Evolutionary conservation across 2,329 filamentous ascomycete species (phyloP), one percentile per base, ranked within the genome.

Genomic region (Sclerotinia glacialis): DNA sequence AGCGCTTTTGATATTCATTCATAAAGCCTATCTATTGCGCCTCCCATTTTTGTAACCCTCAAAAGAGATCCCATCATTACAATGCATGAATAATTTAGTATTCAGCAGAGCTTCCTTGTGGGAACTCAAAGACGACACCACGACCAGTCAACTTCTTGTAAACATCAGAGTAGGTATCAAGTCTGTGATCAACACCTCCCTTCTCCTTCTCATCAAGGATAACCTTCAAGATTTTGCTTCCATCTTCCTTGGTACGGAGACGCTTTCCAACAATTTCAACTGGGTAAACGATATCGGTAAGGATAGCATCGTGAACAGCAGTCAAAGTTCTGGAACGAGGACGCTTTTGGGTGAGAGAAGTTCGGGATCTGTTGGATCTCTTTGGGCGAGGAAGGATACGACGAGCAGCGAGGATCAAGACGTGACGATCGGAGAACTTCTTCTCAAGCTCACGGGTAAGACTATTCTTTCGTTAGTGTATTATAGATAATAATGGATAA

Each of bases 361-460:
- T 93, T 87, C 95, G 94, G 76, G 90, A 92, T 85, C 93, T 93
- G 86, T 89, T 92, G 81, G 93, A 97, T 81, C 94, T 93, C 92
- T 97, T 97, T 82, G 95, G 95, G 82, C 93, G 93, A 81, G 95
- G 94, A 71, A 99, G 88, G 79, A 99, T 99, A 83, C 95, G 95
- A 88, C 95, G 95, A 79, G 94, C 96, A 77, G 95, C 95, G 78
- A 99, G 90, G 89, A 99, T 93, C 82, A 99, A 87, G 82, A 99
- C 95, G 84, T 99, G 95, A 84, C 95, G 95, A 88, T 99, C 95
- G 74, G 95, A 98, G 92, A 99, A 99, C 87, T 99, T 99, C 93
- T 99, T 99, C 91, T 99, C 95, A 80, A 99, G 93, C 88, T 99
- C 95, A 85, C 95, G 95, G 83, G 95, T 99, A 80, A 99, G 89